A percentile compares a stretch with the other conserved stretches of the same genome.
phyloP scores from a whole-genome alignment of 495 filamentous ascomycete genomes.

The Filosporella fistucella region DNA sequence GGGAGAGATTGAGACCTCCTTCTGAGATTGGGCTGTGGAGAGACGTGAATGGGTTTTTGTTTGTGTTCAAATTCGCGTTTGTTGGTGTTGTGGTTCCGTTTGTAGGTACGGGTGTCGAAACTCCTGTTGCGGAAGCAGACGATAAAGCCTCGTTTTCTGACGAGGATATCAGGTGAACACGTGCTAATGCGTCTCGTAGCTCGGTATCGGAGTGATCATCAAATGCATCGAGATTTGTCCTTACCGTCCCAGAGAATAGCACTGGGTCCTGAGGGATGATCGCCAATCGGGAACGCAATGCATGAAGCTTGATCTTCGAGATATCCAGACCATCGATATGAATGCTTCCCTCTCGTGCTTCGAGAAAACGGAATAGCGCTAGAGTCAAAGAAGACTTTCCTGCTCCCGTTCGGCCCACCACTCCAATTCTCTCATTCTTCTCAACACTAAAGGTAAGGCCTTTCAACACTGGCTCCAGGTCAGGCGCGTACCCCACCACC shows the following conservation, averaged over 20 bases:
- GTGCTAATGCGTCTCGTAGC: conserved; percentile 68
- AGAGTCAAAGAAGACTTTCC: conserved; percentile 84
- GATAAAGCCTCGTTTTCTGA: no score
- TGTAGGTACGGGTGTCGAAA: conserved; percentile 7
- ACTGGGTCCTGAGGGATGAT: conserved; percentile 89
- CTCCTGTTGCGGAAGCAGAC: no score
- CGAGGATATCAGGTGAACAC: conserved; percentile 64
- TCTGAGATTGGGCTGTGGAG: conserved; percentile 59
- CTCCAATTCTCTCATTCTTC: conserved; percentile 70
- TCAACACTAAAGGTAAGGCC: conserved; percentile 67
- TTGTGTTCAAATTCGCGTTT: conserved; percentile 30
- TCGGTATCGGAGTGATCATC: conserved; percentile 65
- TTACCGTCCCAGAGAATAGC: conserved; percentile 80
- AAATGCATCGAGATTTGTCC: conserved; percentile 80
- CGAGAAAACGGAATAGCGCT: conserved; percentile 79
- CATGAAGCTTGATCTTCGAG: conserved; percentile 67
- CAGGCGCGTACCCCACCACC: conserved; percentile 69
- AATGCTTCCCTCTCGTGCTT: conserved; percentile 66
- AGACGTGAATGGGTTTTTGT: conserved; percentile 43
- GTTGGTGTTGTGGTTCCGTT: conserved; percentile 16
- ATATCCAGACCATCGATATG: conserved; percentile 74
- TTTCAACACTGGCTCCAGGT: conserved; percentile 72
- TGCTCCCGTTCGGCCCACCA: conserved; percentile 82
- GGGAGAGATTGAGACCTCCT: conserved; percentile 76
- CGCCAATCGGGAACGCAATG: conserved; percentile 67